Evolutionary conservation across 2,329 filamentous ascomycete species (phyloP).

Genomic region (Fusarium drepaniforme): DNA sequence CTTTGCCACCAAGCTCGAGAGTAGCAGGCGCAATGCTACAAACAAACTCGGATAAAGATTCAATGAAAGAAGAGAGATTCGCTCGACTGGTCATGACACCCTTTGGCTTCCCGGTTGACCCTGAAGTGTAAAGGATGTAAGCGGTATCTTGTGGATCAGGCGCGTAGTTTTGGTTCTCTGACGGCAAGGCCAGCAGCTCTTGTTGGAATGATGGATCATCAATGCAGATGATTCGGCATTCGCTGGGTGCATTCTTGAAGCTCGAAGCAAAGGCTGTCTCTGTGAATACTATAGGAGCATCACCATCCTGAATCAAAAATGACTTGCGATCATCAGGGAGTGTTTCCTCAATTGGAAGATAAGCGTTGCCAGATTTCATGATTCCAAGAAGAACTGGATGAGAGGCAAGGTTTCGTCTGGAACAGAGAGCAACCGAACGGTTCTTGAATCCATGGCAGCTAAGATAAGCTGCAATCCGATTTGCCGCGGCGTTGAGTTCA

Average conservation of each 20-base stretch:
- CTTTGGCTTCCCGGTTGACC: conserved; percentile 4
- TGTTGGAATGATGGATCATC: conserved; percentile 1
- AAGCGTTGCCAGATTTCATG: conserved; percentile 9
- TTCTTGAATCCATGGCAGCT: background rate
- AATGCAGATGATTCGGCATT: background rate
- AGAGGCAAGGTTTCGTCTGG: background rate
- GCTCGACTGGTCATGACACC: conserved; percentile 3
- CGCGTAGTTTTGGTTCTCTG: background rate
- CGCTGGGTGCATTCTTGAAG: background rate
- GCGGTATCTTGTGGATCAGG: background rate
- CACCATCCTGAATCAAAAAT: conserved; percentile 6
- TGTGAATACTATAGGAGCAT: conserved; percentile 5
- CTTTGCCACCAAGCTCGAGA: conserved; percentile 5
- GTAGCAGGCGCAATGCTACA: background rate
- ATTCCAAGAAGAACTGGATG: conserved; percentile 7
- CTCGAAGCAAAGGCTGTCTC: background rate
- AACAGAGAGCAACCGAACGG: conserved; percentile 6
- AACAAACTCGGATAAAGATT: conserved; percentile 4
- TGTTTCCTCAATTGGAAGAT: conserved; percentile 6
- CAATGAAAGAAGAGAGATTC: conserved; percentile 3
- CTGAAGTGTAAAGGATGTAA: conserved; percentile 1
- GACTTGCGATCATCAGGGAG: conserved; percentile 9
- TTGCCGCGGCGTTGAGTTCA: background rate
- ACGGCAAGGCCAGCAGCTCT: background rate
- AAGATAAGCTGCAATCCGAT: conserved; percentile 7